Conservation (phyloP, 1,139 yeast genomes). For the Eremothecium coryli region DNA sequence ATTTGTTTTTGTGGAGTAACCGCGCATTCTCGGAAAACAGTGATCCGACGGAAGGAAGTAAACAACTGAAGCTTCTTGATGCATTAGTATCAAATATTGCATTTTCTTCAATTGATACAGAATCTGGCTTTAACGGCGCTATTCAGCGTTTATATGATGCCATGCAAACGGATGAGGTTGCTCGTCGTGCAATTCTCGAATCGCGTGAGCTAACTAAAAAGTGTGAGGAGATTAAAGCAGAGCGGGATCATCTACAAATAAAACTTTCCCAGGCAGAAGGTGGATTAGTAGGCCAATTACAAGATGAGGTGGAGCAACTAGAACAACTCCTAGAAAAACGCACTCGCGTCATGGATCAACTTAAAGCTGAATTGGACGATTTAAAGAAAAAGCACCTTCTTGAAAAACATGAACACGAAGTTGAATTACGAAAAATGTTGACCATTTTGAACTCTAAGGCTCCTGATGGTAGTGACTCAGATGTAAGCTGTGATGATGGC, state of each 20-base stretch:
- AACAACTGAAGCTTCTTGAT: conserved; percentile 72
- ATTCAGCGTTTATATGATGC: conserved; percentile 69
- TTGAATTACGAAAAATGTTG: conserved; percentile 78
- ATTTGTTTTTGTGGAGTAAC: conserved; percentile 49
- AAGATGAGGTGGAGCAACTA: conserved; percentile 64
- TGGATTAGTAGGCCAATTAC: conserved; percentile 66
- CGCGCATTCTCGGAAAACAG: conserved; percentile 37
- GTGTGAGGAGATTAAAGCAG: conserved; percentile 77
- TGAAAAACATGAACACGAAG: conserved; percentile 80
- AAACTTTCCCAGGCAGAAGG: conserved; percentile 76
- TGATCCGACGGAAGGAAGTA: conserved; percentile 41
- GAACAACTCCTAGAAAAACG: conserved; percentile 59
- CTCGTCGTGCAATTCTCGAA: conserved; percentile 67
- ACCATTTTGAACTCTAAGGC: conserved; percentile 44
- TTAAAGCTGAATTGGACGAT: conserved; percentile 61
- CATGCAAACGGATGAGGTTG: conserved; percentile 87
- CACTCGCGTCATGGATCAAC: conserved; percentile 55
- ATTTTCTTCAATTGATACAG: conserved; percentile 58
- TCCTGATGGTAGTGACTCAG: conserved; percentile 6
- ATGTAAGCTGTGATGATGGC: conserved; percentile 6
- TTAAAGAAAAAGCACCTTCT: conserved; percentile 57
- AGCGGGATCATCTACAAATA: conserved; percentile 66
- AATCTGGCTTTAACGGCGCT: conserved; percentile 72
- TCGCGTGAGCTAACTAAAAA: conserved; percentile 56
- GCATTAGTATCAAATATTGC: conserved; percentile 76